phyloP scores from a whole-genome alignment of 768 basidiomycete genomes.

The Cytidiella melzeri region DNA sequence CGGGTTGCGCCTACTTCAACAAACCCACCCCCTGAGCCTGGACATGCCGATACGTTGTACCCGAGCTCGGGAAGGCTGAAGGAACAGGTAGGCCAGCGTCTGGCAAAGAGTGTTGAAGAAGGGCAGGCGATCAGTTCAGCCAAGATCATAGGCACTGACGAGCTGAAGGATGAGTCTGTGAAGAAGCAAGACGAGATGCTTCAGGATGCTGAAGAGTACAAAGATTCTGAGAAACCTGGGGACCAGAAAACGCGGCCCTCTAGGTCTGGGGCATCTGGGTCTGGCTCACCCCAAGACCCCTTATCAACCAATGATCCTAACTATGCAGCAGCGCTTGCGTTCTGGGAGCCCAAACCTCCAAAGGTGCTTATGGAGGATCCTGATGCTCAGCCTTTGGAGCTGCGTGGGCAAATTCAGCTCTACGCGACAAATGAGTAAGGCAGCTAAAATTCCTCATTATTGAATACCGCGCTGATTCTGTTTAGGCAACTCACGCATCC shows the following conservation, averaged over 20 bases:
- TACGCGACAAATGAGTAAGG: constrained; percentile 70
- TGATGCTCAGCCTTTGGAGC: constrained; percentile 37
- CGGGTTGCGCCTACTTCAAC: constrained; percentile 33
- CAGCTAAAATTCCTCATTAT: background rate
- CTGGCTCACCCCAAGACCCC: constrained; percentile 2
- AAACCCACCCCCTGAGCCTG: constrained; percentile 42
- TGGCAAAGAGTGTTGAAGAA: constrained; percentile 17
- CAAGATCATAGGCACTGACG: constrained; percentile 13
- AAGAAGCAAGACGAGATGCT: constrained; percentile 12
- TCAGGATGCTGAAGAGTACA: constrained; percentile 2
- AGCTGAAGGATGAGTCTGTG: constrained; percentile 13
- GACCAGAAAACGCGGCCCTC: no score
- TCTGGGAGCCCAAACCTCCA: constrained; percentile 50
- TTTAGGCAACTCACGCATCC: constrained; percentile 57
- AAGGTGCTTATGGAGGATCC: constrained; percentile 50
- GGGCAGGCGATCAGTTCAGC: background rate
- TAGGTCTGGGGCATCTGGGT: background rate
- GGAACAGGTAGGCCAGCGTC: constrained; percentile 13
- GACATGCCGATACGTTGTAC: constrained; percentile 42
- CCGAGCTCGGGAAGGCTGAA: constrained; percentile 26
- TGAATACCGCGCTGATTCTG: background rate
- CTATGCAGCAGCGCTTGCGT: constrained; percentile 19
- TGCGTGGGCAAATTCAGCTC: constrained; percentile 66
- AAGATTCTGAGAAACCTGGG: background rate
- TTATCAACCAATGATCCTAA: no score